Evolutionary conservation across 2,329 filamentous ascomycete species (phyloP).

Genomic region (Aspergillus costaricaensis): DNA sequence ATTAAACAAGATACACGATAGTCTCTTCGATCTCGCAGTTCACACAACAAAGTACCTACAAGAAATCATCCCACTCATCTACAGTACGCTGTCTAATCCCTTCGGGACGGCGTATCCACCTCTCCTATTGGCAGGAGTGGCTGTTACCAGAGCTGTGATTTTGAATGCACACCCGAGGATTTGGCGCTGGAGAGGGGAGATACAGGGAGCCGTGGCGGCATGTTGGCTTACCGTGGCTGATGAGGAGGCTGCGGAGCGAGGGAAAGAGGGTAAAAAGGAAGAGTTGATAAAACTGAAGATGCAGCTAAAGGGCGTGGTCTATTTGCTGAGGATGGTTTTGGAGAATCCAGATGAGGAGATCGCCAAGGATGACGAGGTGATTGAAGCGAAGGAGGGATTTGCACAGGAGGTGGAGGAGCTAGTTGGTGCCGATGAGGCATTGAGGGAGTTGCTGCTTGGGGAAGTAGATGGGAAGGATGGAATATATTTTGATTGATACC

Average conservation of each 20-base stretch:
- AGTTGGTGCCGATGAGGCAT: constrained; percentile 37
- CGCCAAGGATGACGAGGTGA: constrained; percentile 22
- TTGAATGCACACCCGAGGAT: constrained; percentile 71
- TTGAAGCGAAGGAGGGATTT: constrained; percentile 31
- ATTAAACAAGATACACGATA: constrained; percentile 29
- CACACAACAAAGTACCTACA: constrained; percentile 49
- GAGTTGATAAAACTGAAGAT: constrained; percentile 22
- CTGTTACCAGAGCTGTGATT: constrained; percentile 60
- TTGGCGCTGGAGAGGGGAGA: constrained; percentile 60
- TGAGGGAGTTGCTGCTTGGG: constrained; percentile 31
- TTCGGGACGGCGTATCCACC: constrained; percentile 61
- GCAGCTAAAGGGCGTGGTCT: constrained; percentile 31
- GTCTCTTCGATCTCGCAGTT: constrained; percentile 38
- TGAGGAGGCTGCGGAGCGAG: constrained; percentile 28
- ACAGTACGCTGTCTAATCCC: constrained; percentile 66
- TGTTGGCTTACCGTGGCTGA: constrained; percentile 62
- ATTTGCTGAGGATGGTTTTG: constrained; percentile 34
- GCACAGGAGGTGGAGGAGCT: constrained; percentile 38
- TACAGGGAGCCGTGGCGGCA: constrained; percentile 62
- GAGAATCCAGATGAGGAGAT: constrained; percentile 25
- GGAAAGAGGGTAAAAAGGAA: neutral
- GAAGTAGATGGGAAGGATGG: constrained; percentile 24
- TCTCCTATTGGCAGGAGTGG: constrained; percentile 56
- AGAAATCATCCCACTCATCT: constrained; percentile 68
- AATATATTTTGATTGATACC: constrained; percentile 15